Evolutionary conservation across 2,329 filamentous ascomycete genomes (phyloP), one percentile per base, ranked within the genome.

Genomic region (Nemania sp.): DNA sequence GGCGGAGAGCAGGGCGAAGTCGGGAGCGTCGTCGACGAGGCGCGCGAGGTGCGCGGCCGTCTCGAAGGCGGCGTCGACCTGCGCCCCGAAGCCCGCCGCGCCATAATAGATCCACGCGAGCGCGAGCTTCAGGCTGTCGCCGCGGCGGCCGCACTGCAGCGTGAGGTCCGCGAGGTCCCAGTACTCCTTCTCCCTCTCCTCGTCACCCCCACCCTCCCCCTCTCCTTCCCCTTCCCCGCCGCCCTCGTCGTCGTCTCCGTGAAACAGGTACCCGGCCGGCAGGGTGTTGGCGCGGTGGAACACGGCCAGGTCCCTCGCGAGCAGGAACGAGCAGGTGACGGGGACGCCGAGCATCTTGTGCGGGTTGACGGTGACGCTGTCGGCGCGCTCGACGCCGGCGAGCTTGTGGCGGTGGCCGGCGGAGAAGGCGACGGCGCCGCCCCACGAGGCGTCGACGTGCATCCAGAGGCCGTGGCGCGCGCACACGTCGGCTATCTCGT

Each of bases 301-400:
- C 21, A 89, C 78, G 57, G 82, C 80, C 72, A 96, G 77, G 73
- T 98, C 93, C 1, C 84, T 83, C 0, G 86, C 88, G 12, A 99
- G 83, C 4, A 99, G 83, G 78, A 96, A 97, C 0, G 90, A 93
- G 78, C 93, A 98, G 0, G 93, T 97, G 42, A 96, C 79, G 0
- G 95, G 94, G 2, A 92, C 90, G 60, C 91, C 91, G 72, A 98
- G 84, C 95, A 98, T 98, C 79, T 98, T 98, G 79, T 99, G 95
- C 59, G 95, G 93, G 75, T 96, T 98, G 56, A 97, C 85, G 1
- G 92, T 91, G 40, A 98, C 80, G 13, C 87, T 91, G 75, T 97
- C 84, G 10, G 93, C 95, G 42, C 89, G 81, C 46, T 92, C 82
- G 2, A 84, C 80, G 13, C 94, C 94, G 1, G 79, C 74, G 10